Evolutionary conservation across 306 rosid species (phyloP).

Genomic region (Carpinus viminea): DNA sequence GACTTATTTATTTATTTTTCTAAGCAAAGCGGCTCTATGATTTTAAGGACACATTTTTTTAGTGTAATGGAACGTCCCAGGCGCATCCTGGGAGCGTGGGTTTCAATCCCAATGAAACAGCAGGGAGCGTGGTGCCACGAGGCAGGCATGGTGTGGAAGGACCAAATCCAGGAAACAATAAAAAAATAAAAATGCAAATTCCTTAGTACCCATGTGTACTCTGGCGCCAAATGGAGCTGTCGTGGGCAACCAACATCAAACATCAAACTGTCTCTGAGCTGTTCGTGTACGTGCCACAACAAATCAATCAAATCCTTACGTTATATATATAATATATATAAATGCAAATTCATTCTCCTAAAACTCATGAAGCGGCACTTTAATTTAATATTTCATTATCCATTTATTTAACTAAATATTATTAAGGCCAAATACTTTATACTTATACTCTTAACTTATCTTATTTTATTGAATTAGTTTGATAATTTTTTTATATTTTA

Average conservation of each 20-base stretch:
- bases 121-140: not conserved
- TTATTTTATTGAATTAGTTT: too few species aligned
- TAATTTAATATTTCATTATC: not conserved
- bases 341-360: not conserved
- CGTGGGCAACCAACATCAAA: conserved; percentile 21
- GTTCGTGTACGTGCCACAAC: conserved; percentile 23
- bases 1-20: not conserved
- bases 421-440: too few species aligned
- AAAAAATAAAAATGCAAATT: conserved; percentile 15
- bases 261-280: conserved; percentile 40
- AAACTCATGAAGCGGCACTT: not conserved
- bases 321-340: not conserved
- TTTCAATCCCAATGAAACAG: not conserved
- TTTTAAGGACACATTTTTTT: not conserved
- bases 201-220: not conserved
- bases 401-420: too few species aligned
- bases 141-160: not conserved
- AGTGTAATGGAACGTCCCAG: not conserved
- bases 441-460: too few species aligned
- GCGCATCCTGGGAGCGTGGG: not conserved
- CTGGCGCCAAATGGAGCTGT: conserved; percentile 53
- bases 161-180: not conserved
- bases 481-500: too few species aligned
- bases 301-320: conserved; percentile 20
- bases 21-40: not conserved